phyloP scores from a whole-genome alignment of 1,284 basidiomycete genomes.

The Neonothopanus nambi region DNA sequence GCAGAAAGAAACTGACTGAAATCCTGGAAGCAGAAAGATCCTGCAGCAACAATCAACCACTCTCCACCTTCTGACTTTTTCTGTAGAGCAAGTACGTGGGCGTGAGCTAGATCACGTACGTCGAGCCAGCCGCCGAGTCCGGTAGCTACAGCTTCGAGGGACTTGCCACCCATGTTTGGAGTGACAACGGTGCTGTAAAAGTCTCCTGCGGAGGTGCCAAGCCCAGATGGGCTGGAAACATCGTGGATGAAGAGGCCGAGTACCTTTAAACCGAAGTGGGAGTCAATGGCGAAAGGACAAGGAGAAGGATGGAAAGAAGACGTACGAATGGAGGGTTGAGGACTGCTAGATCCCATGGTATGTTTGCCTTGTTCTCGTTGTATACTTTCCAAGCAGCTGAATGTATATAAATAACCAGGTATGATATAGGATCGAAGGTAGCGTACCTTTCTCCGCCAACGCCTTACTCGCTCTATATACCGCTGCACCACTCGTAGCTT shows the following conservation, averaged over 20 bases:
- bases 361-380: no score
- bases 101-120: no score
- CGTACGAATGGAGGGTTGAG: no score
- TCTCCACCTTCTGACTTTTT: no score
- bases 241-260: slow-evolving; percentile 37
- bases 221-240: slow-evolving; percentile 19
- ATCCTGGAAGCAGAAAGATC: slow-evolving; percentile 32
- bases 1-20: slow-evolving; percentile 30
- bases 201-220: slow-evolving; percentile 29
- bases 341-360: no score
- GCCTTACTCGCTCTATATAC: slow-evolving; percentile 49
- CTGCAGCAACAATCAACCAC: slow-evolving; percentile 43
- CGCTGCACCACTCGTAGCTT: slow-evolving; percentile 30
- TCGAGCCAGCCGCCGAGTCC: no score
- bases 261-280: no score
- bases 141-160: slow-evolving; percentile 14
- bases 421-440: not conserved
- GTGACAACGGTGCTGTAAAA: slow-evolving; percentile 26
- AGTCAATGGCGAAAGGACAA: no score
- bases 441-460: slow-evolving; percentile 44
- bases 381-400: no score
- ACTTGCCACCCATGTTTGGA: slow-evolving; percentile 14
- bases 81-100: no score
- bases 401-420: no score
- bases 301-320: no score